Conservation (phyloP, 805 yeast genomes). For the Komagataella ulmi region DNA sequence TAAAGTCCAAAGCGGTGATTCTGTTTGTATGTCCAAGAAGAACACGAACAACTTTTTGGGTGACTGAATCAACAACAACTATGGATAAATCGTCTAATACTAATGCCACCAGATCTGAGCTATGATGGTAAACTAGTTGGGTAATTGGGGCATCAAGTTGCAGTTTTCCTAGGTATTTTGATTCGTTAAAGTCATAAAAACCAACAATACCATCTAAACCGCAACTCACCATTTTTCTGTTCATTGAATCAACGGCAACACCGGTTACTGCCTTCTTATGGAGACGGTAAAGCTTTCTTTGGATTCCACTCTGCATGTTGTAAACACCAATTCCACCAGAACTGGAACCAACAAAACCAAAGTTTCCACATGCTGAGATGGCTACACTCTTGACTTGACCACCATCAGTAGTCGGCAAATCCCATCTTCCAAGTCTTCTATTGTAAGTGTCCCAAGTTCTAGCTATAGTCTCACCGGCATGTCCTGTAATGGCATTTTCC, state of each 20-base stretch:
- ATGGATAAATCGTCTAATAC: slow-evolving; percentile 80
- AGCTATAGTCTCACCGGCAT: slow-evolving; percentile 70
- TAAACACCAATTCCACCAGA: slow-evolving; percentile 75
- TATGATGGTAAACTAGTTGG: slow-evolving; percentile 58
- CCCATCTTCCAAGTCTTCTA: slow-evolving; percentile 70
- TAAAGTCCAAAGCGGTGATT: slow-evolving; percentile 77
- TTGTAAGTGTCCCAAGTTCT: slow-evolving; percentile 80
- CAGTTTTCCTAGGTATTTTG: slow-evolving; percentile 52
- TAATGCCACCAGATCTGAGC: slow-evolving; percentile 76
- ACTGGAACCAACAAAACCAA: slow-evolving; percentile 83
- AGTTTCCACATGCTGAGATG: slow-evolving; percentile 89
- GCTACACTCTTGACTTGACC: slow-evolving; percentile 65
- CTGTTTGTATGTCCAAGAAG: slow-evolving; percentile 84
- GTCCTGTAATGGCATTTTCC: slow-evolving; percentile 89
- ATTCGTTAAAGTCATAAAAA: slow-evolving; percentile 71
- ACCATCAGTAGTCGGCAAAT: slow-evolving; percentile 61
- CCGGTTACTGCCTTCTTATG: slow-evolving; percentile 84
- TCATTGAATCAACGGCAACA: slow-evolving; percentile 79
- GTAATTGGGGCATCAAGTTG: slow-evolving; percentile 70
- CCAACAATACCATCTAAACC: slow-evolving; percentile 87
- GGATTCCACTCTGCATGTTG: slow-evolving; percentile 83
- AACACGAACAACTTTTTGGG: slow-evolving; percentile 75
- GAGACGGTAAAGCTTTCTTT: slow-evolving; percentile 53
- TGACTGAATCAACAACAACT: slow-evolving; percentile 67
- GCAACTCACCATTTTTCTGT: slow-evolving; percentile 71